Conservation (phyloP, 768 basidiomycete genomes). For the Rhodotorula taiwanensis region DNA sequence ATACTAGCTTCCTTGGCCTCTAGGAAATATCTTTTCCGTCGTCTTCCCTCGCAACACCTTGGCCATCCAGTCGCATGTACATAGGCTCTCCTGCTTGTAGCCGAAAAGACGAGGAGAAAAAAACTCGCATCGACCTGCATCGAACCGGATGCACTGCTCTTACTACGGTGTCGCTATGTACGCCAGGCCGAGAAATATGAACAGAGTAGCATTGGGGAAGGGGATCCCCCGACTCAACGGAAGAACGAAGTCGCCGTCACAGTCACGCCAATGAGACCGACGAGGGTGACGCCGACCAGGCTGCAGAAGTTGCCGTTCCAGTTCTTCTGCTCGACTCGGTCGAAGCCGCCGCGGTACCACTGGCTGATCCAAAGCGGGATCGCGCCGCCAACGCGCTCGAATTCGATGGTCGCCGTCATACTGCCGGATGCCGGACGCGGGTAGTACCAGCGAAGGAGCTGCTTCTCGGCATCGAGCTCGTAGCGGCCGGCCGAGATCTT, state of each 20-base stretch:
- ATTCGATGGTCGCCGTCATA: conserved; percentile 47
- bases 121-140: too few relatives aligned
- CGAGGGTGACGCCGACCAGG: conserved; percentile 1
- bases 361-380: conserved; percentile 41
- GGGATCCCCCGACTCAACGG: not conserved
- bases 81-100: too few relatives aligned
- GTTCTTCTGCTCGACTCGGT: not conserved
- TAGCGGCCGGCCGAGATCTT: conserved; percentile 51
- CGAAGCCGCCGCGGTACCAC: conserved; percentile 20
- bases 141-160: too few relatives aligned
- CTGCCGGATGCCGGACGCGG: conserved; percentile 43
- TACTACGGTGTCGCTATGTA: too few relatives aligned
- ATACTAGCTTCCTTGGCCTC: not conserved
- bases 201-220: too few relatives aligned
- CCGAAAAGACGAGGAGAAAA: too few relatives aligned
- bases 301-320: not conserved
- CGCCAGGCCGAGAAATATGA: too few relatives aligned
- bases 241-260: conserved; percentile 8
- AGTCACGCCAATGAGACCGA: conserved; percentile 7
- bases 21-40: too few relatives aligned
- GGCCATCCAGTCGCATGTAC: too few relatives aligned
- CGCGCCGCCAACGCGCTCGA: conserved; percentile 49
- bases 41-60: not conserved
- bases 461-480: conserved; percentile 48
- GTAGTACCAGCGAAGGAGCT: conserved; percentile 55